Base-by-base conservation (phyloP, 768 basidiomycete genomes). In the Boletus rufocinnamomeus region DNA sequence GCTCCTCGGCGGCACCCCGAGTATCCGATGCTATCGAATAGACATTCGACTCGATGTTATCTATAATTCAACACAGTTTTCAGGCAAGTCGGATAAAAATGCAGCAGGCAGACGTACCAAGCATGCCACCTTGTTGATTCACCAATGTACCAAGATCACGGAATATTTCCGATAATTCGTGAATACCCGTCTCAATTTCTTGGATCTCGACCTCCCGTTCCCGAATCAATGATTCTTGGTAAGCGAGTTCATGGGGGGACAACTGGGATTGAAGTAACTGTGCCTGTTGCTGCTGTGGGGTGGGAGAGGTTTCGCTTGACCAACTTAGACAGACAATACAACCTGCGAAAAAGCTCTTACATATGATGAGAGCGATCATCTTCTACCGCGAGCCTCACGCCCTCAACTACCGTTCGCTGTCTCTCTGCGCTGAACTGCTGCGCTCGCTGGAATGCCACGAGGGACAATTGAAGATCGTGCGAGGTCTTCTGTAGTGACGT, bases 131-230 rank as follows among this genome's bases (percentile, higher is more conserved):
- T 72, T 99, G 97, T 70, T 98, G 93, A 58, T 87, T 85, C 2
- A 99, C 95, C 47, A 99, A 80, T 17, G 94, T 95, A 45, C 95
- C 96, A 47, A 99, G 77, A 74, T 98, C 95, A 50, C 91, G 85
- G 81, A 99, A 98, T 69, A 99, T 98, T 74, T 98, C 93, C 28
- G 91, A 84, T 47, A 99, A 75, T 73, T 99, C 96, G 67, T 96
- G 93, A 55, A 99, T 98, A 8, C 97, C 96, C 8, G 85, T 87
- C 74, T 99, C 97, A 52, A 99, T 99, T 70, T 98, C 95, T 51
- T 91, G 85, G 54, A 98, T 98, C 68, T 98, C 97, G 0, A 80
- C 81, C 72, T 99, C 96, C 19, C 97, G 89, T 70, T 99, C 97
- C 40, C 57, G 70, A 38, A 73, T 74, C 38, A 98, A 77, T 11